Conservation (phyloP, 2,329 filamentous ascomycete genomes). For the Xylariales sp. region DNA sequence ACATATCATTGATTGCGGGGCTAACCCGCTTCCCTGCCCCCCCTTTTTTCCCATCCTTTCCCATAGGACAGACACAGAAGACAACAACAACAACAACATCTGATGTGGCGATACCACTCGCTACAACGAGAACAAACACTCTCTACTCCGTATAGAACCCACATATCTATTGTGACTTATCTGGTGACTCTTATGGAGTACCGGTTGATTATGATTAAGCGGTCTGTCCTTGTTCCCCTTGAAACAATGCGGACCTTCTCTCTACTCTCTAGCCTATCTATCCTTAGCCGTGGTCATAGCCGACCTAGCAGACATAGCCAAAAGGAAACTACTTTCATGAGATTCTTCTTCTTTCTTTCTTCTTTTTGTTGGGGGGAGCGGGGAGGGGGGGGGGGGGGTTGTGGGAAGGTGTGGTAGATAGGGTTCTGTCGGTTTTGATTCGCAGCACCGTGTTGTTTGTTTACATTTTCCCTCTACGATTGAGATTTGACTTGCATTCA, state of each 20-base stretch:
- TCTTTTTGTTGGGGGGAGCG: no score
- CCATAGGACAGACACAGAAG: neutral
- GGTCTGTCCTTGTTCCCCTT: neutral
- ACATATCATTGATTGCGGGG: conserved; percentile 20
- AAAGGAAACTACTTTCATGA: conserved; percentile 5
- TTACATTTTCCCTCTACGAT: conserved; percentile 28
- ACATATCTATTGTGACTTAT: neutral
- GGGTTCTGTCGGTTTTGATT: conserved; percentile 25
- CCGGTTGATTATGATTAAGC: conserved; percentile 4
- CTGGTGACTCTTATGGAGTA: conserved; percentile 5
- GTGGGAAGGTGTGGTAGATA: conserved; percentile 5
- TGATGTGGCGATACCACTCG: conserved; percentile 17
- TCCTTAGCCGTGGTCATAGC: neutral
- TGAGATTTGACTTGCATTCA: conserved; percentile 26
- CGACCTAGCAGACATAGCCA: neutral
- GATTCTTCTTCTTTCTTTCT: neutral
- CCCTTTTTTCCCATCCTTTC: neutral
- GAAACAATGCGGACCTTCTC: neutral
- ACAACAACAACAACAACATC: neutral
- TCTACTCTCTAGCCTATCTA: neutral
- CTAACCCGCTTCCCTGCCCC: neutral
- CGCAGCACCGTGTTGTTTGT: conserved; percentile 28
- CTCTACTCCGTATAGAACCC: neutral
- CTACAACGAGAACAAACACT: neutral
- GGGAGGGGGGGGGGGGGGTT: no score